A percentile compares a stretch with the other conserved stretches of the same genome.
Evolutionary conservation across 345 rosid genomes (phyloP).

Genomic region (Eucalyptus albens): DNA sequence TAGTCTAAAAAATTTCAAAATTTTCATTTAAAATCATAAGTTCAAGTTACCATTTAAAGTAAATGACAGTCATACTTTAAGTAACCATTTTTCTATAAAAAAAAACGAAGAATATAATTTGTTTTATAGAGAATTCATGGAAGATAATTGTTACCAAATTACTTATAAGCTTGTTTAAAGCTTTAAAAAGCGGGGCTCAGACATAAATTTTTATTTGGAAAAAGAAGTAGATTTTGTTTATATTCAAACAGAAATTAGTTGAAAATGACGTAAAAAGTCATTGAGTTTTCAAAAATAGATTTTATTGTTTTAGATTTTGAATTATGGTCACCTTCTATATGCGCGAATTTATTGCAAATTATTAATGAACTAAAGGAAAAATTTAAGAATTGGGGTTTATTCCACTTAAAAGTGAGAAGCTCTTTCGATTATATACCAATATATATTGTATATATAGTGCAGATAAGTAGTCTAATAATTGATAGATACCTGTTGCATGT

Average conservation of each 20-base stretch:
- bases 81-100: background rate
- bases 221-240: no score
- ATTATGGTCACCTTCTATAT: background rate
- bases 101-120: no score
- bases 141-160: background rate
- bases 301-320: no score
- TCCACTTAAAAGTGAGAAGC: background rate
- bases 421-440: background rate
- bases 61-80: background rate
- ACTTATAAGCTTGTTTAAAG: background rate
- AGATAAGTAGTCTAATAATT: background rate
- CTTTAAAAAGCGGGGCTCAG: background rate
- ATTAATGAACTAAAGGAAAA: background rate
- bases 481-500: background rate
- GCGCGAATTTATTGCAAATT: background rate
- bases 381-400: background rate
- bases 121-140: background rate
- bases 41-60: background rate
- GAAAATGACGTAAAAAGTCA: background rate
- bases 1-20: rapidly evolving
- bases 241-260: no score
- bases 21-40: background rate
- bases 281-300: background rate
- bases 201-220: background rate
- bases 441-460: background rate